Conservation (phyloP, 139 green algal genomes). For the Tetraselmis chui region DNA sequence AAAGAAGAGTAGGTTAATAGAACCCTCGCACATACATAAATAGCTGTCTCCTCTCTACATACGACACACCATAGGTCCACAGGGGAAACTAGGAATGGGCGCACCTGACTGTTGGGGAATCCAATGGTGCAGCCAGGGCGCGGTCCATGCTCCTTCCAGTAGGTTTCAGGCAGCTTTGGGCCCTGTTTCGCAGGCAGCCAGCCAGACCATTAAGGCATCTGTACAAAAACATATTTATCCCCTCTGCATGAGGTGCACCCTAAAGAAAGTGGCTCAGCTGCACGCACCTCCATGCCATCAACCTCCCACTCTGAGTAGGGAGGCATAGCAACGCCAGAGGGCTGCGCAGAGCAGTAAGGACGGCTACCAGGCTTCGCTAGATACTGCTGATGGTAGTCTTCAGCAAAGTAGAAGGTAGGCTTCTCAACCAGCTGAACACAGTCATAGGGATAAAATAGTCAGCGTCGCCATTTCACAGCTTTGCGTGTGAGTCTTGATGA, state of each 20-base stretch:
- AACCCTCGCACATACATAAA: too few species aligned
- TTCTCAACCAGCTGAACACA: background rate
- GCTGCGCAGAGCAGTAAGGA: slow-evolving; percentile 23
- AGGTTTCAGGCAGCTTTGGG: background rate
- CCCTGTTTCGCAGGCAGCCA: background rate
- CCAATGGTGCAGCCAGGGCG: slow-evolving; percentile 20
- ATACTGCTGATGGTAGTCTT: slow-evolving; percentile 40
- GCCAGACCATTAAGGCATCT: background rate
- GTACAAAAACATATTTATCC: background rate
- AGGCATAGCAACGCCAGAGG: slow-evolving; percentile 17
- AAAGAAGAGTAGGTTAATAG: too few species aligned
- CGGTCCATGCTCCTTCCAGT: slow-evolving; percentile 18
- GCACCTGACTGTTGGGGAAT: slow-evolving; percentile 14
- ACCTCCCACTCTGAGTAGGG: background rate
- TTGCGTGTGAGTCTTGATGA: too few species aligned
- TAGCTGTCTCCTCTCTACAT: too few species aligned
- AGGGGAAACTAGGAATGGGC: too few species aligned
- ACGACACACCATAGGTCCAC: too few species aligned
- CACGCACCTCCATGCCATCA: slow-evolving; percentile 5
- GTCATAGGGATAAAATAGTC: too few species aligned
- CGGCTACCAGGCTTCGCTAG: slow-evolving; percentile 18
- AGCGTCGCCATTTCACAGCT: too few species aligned
- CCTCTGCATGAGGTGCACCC: background rate
- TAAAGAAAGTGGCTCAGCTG: background rate
- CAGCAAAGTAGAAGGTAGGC: slow-evolving; percentile 22